These are phyloP conservation scores for button mushroom (Agaricus bisporus) DNA, from an alignment of 768 basidiomycete species.

Conservation along the genomic window DNA sequence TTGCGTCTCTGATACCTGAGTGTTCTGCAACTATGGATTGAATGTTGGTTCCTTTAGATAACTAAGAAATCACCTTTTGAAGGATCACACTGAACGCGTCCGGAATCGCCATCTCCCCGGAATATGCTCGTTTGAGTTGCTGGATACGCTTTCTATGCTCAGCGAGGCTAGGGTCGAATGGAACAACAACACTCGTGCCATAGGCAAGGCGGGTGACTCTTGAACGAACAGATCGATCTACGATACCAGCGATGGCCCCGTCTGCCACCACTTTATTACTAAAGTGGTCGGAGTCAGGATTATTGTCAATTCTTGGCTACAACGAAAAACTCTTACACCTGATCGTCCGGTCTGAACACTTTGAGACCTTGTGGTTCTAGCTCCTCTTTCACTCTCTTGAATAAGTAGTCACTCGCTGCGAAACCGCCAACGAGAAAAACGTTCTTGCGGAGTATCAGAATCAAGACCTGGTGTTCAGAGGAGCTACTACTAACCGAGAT, in stretches of 20 bases:
- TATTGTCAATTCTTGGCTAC: background rate
- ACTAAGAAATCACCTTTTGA: constrained; percentile 25
- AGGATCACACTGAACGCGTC: constrained; percentile 38
- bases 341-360: constrained; percentile 45
- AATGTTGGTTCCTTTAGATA: background rate
- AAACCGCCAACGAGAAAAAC: constrained; percentile 54
- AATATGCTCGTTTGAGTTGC: constrained; percentile 26
- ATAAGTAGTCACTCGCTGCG: constrained; percentile 53
- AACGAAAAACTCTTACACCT: constrained; percentile 34
- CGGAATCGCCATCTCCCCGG: constrained; percentile 32
- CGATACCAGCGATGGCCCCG: constrained; percentile 34
- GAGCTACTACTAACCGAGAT: constrained; percentile 18
- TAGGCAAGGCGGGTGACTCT: constrained; percentile 44
- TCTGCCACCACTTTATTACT: constrained; percentile 48
- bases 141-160: constrained; percentile 35
- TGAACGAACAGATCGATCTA: constrained; percentile 43
- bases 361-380: constrained; percentile 32
- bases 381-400: constrained; percentile 30
- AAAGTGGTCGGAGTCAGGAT: background rate
- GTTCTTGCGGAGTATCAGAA: background rate
- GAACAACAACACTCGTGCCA: constrained; percentile 33
- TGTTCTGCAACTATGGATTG: constrained; percentile 25
- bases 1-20: constrained; percentile 36
- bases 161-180: constrained; percentile 25
- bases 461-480: background rate